Percentiles rank a stretch among this genome's conserved stretches.
Evolutionary conservation across 768 basidiomycete species (phyloP).

Genomic region (Daedaleopsis sinensis): DNA sequence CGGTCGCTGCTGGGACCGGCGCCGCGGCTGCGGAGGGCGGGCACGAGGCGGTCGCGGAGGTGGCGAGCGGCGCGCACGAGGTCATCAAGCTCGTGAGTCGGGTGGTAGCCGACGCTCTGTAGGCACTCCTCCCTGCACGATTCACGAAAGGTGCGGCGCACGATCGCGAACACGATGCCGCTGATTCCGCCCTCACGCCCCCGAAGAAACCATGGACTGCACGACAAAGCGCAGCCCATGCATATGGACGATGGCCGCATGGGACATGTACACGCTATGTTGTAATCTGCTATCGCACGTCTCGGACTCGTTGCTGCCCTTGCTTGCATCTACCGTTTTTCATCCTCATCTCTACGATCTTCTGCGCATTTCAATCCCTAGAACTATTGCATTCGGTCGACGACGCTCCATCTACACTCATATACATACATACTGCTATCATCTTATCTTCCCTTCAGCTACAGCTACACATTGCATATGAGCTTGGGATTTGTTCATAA

Average conservation of each 20-base stretch:
- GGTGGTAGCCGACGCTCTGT: background rate
- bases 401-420: no score
- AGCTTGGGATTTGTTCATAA: no score
- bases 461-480: no score
- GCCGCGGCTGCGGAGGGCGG: background rate
- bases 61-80: background rate
- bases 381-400: no score
- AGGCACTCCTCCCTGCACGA: background rate
- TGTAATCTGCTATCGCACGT: background rate
- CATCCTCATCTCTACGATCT: background rate
- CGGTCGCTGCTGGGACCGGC: constrained; percentile 28
- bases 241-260: no score
- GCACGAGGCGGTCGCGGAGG: constrained; percentile 11
- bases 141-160: background rate
- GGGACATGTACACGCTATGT: background rate
- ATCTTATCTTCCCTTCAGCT: no score
- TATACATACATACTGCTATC: no score
- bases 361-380: background rate
- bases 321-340: background rate
- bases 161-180: background rate
- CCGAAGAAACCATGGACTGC: no score
- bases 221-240: no score
- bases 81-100: background rate
- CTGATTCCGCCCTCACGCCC: background rate
- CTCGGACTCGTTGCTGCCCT: background rate